Evolutionary conservation across 345 rosid genomes (phyloP).

Genomic region (Arabidopsis arenosa): DNA sequence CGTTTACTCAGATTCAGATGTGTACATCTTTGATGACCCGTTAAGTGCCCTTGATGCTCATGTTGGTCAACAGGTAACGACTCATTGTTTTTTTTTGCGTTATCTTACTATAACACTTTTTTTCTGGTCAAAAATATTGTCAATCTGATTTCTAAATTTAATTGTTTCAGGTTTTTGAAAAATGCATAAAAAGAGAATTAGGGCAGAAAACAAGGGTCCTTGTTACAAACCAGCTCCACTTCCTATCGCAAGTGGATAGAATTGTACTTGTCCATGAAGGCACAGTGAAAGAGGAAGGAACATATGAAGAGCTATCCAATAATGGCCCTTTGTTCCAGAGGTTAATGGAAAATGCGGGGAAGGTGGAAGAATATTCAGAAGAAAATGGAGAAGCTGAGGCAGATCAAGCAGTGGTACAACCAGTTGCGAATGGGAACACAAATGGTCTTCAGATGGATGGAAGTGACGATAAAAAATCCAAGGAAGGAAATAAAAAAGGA

Average conservation of each 20-base stretch:
- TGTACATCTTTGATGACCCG: constrained; percentile 79
- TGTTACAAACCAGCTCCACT: constrained; percentile 98
- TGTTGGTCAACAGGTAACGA: constrained; percentile 88
- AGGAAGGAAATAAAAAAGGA: constrained; percentile 44
- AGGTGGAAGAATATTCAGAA: constrained; percentile 95
- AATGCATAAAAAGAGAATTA: constrained; percentile 86
- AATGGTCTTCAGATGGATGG: constrained; percentile 53
- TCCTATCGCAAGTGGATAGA: constrained; percentile 93
- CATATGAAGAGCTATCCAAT: constrained; percentile 83
- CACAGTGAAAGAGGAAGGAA: constrained; percentile 91
- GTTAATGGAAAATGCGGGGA: constrained; percentile 99
- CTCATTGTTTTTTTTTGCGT: constrained; percentile 25
- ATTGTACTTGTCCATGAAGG: constrained; percentile 96
- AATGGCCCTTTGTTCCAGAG: constrained; percentile 78
- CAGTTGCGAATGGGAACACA: constrained; percentile 61
- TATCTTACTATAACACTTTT: not conserved
- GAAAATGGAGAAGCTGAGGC: constrained; percentile 63
- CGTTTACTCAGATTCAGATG: constrained; percentile 67
- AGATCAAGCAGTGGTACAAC: constrained; percentile 51
- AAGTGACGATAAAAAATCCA: constrained; percentile 46
- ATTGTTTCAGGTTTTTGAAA: constrained; percentile 85
- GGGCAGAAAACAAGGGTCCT: constrained; percentile 90
- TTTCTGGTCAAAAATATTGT: not conserved
- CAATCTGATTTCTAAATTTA: not conserved
- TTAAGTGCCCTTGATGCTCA: constrained; percentile 85